Base-by-base conservation (phyloP, 257 asterid species). In the Gentiana dahurica region DNA sequence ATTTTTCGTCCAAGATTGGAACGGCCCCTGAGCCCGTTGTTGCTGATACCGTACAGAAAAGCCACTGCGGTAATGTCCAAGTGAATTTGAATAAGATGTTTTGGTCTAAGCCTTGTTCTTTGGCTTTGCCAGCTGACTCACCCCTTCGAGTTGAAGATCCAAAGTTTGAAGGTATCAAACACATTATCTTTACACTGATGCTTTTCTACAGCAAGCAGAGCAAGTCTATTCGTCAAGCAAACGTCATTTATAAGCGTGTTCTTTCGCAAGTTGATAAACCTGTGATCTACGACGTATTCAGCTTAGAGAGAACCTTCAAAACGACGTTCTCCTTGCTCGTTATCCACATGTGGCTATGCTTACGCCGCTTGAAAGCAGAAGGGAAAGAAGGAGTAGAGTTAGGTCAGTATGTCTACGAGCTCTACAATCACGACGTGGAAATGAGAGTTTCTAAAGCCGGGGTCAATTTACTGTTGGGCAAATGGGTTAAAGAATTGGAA, bases 401-500 rank as follows among this genome's bases (percentile, higher is more conserved):
- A 82, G 96, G 96, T 63, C 97, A 91, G 41, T 85, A 81, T 80
- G 59, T 87, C 62, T 91, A 80, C 65, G 98, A 91, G 77, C 75
- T 75, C 38, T 91, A 79, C 77, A 87, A 82, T 73, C 98, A 91
- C 71, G 96, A 91, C 66, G 73, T 91, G 64, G 98, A 87, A 77
- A 34, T 87, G 84, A 84, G 96, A 72, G 98, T 83, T 63, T 81
- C 95, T 34, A 91, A 79, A 68, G 95, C 95, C 48, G 98, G 97
- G 94, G 98, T 87, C 54, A 87, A 91, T 69, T 83, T 91, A 69
- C 71, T 91, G 65, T 71, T 91, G 68, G 65, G 57, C 49, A 87
- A 78, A 72, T 91, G 98, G 97, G 88, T 91, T 95, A 91, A 87
- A 73, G 94, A 87, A 72, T 62, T 91, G 81, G 98, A 91, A 67